Percentiles rank a stretch among this genome's conserved stretches.
Conservation (phyloP, 768 basidiomycete species). For the Lactarius akahatsu region DNA sequence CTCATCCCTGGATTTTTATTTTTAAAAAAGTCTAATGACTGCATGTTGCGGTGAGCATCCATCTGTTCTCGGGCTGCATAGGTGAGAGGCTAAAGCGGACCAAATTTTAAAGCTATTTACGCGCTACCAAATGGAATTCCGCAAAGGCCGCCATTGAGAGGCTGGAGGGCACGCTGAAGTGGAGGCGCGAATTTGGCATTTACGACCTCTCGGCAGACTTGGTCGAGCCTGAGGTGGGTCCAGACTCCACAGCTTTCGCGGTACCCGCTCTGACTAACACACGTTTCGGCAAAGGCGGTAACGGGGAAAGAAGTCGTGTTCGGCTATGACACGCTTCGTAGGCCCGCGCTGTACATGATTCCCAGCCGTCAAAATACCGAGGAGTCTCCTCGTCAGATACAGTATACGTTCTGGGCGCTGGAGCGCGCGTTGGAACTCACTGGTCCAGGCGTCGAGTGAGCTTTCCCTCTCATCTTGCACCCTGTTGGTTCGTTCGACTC, state of each 20-base stretch:
- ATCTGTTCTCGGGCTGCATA: not conserved
- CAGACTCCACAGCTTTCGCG: slow-evolving; percentile 25
- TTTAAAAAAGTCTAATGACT: slow-evolving; percentile 54
- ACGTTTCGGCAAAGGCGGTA: slow-evolving; percentile 48
- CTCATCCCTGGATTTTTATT: not conserved
- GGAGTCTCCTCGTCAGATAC: slow-evolving; percentile 63
- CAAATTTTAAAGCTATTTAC: slow-evolving; percentile 53
- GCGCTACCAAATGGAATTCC: slow-evolving; percentile 73
- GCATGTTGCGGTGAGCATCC: slow-evolving; percentile 55
- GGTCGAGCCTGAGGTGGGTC: slow-evolving; percentile 69
- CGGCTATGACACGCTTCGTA: slow-evolving; percentile 66
- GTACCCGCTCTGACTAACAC: not conserved
- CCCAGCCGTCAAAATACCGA: slow-evolving; percentile 77
- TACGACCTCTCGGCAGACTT: slow-evolving; percentile 61
- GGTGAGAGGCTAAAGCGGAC: not conserved
- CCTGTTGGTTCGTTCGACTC: not conserved
- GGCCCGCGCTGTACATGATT: slow-evolving; percentile 69
- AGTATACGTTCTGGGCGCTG: slow-evolving; percentile 72
- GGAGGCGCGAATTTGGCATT: slow-evolving; percentile 78
- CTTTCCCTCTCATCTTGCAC: slow-evolving; percentile 15
- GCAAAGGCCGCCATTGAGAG: slow-evolving; percentile 56
- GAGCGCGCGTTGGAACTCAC: slow-evolving; percentile 77
- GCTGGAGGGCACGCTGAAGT: slow-evolving; percentile 69
- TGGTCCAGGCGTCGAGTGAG: slow-evolving; percentile 79
- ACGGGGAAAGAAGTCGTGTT: slow-evolving; percentile 82